These are phyloP conservation scores for Corchorus olitorius DNA, from an alignment of 345 rosid genomes.

Conservation along the genomic window DNA sequence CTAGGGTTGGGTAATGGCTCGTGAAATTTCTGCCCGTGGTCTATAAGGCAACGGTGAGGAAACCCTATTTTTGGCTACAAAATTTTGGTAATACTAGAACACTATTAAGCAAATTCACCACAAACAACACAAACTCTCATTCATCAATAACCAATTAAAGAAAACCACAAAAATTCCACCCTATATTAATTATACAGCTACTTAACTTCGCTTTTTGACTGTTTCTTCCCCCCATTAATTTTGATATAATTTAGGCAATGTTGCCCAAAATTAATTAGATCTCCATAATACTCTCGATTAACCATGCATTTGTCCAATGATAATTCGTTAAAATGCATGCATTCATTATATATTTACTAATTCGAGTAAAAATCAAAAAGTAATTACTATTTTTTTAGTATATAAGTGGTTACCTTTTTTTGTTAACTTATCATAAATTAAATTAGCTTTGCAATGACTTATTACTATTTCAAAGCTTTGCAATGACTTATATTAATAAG, in stretches of 20 bases:
- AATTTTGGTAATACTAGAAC: neutral
- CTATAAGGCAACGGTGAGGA: neutral
- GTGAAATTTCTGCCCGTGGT: neutral
- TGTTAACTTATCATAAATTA: too few relatives aligned
- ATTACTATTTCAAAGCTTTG: too few relatives aligned
- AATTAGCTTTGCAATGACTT: too few relatives aligned
- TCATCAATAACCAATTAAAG: neutral
- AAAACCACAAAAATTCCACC: neutral
- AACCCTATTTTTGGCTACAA: neutral
- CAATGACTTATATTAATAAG: too few relatives aligned
- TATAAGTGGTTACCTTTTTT: too few relatives aligned
- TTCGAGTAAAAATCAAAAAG: too few relatives aligned
- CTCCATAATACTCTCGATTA: neutral
- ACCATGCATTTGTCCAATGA: neutral
- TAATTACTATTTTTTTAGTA: too few relatives aligned
- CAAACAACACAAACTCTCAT: neutral
- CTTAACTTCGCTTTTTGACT: neutral
- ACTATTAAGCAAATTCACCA: neutral
- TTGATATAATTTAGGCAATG: neutral
- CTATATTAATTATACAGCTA: too few relatives aligned
- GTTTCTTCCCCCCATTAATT: neutral
- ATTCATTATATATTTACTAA: too few relatives aligned
- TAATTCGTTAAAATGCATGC: neutral
- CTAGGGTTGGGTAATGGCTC: neutral
- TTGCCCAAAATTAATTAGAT: neutral